These are phyloP conservation scores for Pestalotiopsis fici DNA, from an alignment of 2,329 filamentous ascomycete genomes.

Conservation along the genomic window DNA sequence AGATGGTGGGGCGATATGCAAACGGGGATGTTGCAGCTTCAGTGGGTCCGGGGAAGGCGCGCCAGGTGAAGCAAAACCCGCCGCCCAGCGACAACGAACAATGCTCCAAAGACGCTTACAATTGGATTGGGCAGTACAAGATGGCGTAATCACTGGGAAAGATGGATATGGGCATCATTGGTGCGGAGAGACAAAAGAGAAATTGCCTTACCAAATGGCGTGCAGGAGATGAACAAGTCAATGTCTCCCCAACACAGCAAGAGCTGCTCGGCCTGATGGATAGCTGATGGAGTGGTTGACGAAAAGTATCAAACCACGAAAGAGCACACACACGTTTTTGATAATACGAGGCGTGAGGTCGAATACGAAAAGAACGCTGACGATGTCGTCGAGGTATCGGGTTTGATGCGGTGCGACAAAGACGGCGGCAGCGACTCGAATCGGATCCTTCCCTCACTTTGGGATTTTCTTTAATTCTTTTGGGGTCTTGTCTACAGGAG, in stretches of 20 bases:
- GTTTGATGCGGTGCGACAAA: constrained; percentile 24
- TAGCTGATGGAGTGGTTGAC: constrained; percentile 21
- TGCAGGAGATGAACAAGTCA: constrained; percentile 95
- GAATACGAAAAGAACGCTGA: constrained; percentile 22
- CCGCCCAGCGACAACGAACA: background rate
- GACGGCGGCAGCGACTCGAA: constrained; percentile 26
- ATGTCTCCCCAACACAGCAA: constrained; percentile 80
- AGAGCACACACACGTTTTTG: constrained; percentile 23
- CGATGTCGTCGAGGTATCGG: constrained; percentile 27
- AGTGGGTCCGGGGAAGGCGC: too few species aligned
- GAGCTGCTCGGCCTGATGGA: constrained; percentile 17
- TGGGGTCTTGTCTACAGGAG: constrained; percentile 27
- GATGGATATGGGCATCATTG: background rate
- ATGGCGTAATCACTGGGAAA: background rate
- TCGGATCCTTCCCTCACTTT: constrained; percentile 16
- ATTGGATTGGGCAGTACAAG: background rate
- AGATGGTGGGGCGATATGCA: too few species aligned
- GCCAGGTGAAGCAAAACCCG: too few species aligned
- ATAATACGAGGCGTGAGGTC: constrained; percentile 27
- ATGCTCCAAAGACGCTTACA: background rate
- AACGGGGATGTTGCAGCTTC: too few species aligned
- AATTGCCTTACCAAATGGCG: constrained; percentile 63
- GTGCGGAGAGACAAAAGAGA: constrained; percentile 17
- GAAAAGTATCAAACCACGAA: constrained; percentile 28
- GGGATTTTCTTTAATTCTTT: constrained; percentile 17